Percentiles rank a stretch among this genome's conserved stretches.
phyloP scores from a whole-genome alignment of 2,329 filamentous ascomycete species.

The Fusarium sp. region DNA sequence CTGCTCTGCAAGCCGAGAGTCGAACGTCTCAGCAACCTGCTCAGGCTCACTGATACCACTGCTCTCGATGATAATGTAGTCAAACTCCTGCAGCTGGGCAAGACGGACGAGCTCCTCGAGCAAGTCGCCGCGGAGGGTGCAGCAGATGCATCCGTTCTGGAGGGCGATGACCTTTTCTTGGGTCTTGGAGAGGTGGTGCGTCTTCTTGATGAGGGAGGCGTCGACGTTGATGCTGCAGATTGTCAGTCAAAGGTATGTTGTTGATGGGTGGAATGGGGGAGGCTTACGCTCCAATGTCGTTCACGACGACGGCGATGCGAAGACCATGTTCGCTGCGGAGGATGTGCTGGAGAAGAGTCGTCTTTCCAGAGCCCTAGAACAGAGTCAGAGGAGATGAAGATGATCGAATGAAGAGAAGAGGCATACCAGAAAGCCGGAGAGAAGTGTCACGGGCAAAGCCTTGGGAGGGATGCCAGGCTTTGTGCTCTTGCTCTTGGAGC shows the following conservation, averaged over 20 bases:
- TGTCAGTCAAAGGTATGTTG: too few species aligned
- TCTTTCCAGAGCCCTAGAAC: slow-evolving; percentile 74
- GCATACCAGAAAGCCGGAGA: slow-evolving; percentile 51
- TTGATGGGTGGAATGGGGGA: too few species aligned
- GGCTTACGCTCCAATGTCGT: slow-evolving; percentile 73
- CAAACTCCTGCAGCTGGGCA: slow-evolving; percentile 70
- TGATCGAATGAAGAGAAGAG: background rate
- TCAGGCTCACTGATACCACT: slow-evolving; percentile 79
- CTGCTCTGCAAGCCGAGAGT: slow-evolving; percentile 64
- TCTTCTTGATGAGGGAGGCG: slow-evolving; percentile 68
- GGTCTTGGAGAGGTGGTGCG: slow-evolving; percentile 66
- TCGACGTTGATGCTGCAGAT: slow-evolving; percentile 70
- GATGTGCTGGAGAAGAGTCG: slow-evolving; percentile 76
- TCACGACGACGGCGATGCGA: slow-evolving; percentile 78
- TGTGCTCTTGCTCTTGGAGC: slow-evolving; percentile 18
- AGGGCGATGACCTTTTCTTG: slow-evolving; percentile 75
- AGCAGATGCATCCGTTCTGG: slow-evolving; percentile 83
- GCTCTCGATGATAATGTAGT: slow-evolving; percentile 80
- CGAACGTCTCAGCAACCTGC: slow-evolving; percentile 81
- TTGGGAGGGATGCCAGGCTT: slow-evolving; percentile 34
- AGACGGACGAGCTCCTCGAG: slow-evolving; percentile 76
- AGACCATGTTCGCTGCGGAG: slow-evolving; percentile 75
- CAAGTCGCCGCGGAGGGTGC: slow-evolving; percentile 77
- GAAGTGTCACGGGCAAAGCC: slow-evolving; percentile 49
- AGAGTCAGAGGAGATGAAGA: background rate